phyloP scores from a whole-genome alignment of 805 yeast species.

The Metschnikowia hibisci region DNA sequence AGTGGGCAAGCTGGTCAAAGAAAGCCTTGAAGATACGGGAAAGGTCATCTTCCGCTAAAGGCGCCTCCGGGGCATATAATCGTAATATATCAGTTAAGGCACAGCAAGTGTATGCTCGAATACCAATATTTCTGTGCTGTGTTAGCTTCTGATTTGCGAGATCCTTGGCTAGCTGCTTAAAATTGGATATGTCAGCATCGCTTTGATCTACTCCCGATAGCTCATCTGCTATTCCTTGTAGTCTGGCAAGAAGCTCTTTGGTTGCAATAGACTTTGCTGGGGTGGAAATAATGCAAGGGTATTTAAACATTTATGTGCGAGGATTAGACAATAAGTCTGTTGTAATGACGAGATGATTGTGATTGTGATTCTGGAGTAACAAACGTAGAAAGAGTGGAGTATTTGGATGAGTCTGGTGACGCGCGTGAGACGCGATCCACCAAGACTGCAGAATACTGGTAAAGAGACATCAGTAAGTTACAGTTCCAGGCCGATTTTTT shows the following conservation, averaged over 20 bases:
- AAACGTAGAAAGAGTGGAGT: too few relatives aligned
- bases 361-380: too few relatives aligned
- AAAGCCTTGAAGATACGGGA: slow-evolving; percentile 64
- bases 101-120: slow-evolving; percentile 67
- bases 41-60: slow-evolving; percentile 63
- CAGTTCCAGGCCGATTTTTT: too few relatives aligned
- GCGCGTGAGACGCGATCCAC: too few relatives aligned
- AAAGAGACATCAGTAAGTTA: too few relatives aligned
- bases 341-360: background rate
- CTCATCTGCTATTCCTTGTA: slow-evolving; percentile 59
- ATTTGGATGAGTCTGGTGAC: too few relatives aligned
- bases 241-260: slow-evolving; percentile 55
- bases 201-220: slow-evolving; percentile 63
- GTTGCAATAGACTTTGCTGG: slow-evolving; percentile 54
- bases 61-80: slow-evolving; percentile 86
- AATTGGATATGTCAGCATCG: slow-evolving; percentile 42
- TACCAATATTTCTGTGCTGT: slow-evolving; percentile 59
- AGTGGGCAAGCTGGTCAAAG: slow-evolving; percentile 54
- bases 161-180: slow-evolving; percentile 43
- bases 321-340: too few relatives aligned
- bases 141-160: slow-evolving; percentile 57
- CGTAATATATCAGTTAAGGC: slow-evolving; percentile 73
- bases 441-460: too few relatives aligned
- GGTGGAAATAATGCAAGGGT: slow-evolving; percentile 46
- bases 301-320: background rate